Evolutionary conservation across 305 asterid species (phyloP), one percentile per base, ranked within the genome.

Genomic region (Fraxinus paxiana): DNA sequence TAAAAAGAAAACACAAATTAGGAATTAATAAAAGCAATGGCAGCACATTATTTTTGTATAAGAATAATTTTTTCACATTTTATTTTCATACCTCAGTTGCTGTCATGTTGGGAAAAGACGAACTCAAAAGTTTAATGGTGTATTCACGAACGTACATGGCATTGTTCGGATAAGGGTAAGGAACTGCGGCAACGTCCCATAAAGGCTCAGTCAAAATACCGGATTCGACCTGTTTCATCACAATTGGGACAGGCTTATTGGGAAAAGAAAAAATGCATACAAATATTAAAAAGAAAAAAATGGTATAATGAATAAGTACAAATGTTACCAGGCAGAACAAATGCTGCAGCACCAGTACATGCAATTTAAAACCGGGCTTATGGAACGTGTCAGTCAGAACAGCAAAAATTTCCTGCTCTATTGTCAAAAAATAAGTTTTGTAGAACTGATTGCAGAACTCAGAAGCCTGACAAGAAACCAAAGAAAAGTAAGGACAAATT

Each of bases 91-190:
- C 98, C 97, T 96, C 99, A 71, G 91, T 56, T 18, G 97, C 17
- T 43, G 98, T 88, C 98, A 96, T 96, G 97, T 96, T 96, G 72
- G 98, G 98, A 85, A 96, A 96, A 51, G 99, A 94, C 10, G 98
- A 69, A 83, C 98, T 89, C 83, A 96, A 83, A 71, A 96, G 96
- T 71, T 92, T 94, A 78, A 94, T 91, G 22, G 99, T 94, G 92
- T 92, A 92, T 87, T 96, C 98, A 17, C 97, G 95, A 78, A 90
- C 87, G 48, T 89, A 96, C 82, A 84, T 82, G 76, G 85, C 89
- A 86, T 96, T 96, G 72, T 88, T 96, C 48, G 95, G 91, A 88
- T 96, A 94, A 22, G 92, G 82, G 59, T 89, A 92, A 12, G 94
- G 82, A 82, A 85, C 95, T 30, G 95, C 83, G 18, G 95, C 89